A percentile compares a stretch with the other conserved stretches of the same genome.
phyloP scores from a whole-genome alignment of 257 asterid genomes.

The Cinchona pubescens region DNA sequence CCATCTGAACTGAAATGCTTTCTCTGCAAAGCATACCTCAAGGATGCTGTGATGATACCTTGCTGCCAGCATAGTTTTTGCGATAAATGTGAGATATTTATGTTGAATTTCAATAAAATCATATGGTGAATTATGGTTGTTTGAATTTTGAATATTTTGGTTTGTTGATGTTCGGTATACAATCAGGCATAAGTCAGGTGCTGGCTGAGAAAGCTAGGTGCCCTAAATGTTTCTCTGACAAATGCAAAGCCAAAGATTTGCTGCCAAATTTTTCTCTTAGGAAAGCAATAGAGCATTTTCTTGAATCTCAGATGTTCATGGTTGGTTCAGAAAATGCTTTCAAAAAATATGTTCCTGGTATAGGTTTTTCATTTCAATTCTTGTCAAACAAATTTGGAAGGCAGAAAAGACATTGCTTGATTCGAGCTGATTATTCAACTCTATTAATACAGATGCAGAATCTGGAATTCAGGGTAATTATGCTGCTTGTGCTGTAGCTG shows the following conservation, averaged over 20 bases:
- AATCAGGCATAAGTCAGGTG: conserved; percentile 65
- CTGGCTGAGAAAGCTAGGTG: conserved; percentile 67
- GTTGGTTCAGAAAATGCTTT: conserved; percentile 42
- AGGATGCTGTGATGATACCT: conserved; percentile 93
- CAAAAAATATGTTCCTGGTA: conserved; percentile 75
- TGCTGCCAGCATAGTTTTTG: conserved; percentile 98
- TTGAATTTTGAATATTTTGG: conserved; percentile 6
- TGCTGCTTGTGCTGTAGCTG: conserved; percentile 45
- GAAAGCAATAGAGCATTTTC: conserved; percentile 70
- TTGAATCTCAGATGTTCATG: conserved; percentile 54
- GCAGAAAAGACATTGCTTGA: background rate
- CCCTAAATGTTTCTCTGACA: conserved; percentile 77
- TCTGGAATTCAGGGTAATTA: conserved; percentile 78
- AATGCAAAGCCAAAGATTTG: conserved; percentile 58
- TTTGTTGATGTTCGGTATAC: conserved; percentile 22
- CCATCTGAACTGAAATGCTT: conserved; percentile 70
- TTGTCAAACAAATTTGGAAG: background rate
- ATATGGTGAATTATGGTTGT: background rate
- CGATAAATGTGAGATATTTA: conserved; percentile 65
- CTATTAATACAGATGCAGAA: conserved; percentile 70
- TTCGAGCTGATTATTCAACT: background rate
- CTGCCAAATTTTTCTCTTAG: conserved; percentile 81
- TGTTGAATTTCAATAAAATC: conserved; percentile 6
- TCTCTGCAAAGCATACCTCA: conserved; percentile 65
- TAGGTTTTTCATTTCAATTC: background rate